Evolutionary conservation across 176 grass and related monocot genomes (phyloP).

Genomic region (Alloteropsis semialata): DNA sequence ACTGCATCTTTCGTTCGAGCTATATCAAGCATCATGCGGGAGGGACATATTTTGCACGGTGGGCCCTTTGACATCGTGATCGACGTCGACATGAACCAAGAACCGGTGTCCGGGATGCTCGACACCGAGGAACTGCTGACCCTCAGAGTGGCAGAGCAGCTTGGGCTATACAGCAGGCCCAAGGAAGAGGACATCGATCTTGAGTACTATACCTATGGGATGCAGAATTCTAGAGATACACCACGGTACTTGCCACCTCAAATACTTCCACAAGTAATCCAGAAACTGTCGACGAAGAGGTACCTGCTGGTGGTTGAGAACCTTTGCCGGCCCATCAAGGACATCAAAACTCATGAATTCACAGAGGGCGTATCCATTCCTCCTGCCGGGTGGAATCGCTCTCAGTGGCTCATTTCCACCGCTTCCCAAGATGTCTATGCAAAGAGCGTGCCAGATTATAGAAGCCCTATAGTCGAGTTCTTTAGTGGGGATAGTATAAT

Average conservation of each 20-base stretch:
- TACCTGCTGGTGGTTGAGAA: conserved; percentile 5
- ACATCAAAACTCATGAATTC: fast-evolving
- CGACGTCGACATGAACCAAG: neutral
- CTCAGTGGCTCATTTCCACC: neutral
- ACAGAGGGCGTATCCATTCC: fast-evolving
- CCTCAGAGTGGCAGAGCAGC: neutral
- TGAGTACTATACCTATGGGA: neutral
- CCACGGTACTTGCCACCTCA: no score
- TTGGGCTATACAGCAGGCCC: neutral
- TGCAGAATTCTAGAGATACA: no score
- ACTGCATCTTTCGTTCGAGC: neutral
- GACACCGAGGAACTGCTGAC: neutral
- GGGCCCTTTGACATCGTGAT: neutral
- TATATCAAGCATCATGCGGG: neutral
- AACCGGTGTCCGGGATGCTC: fast-evolving
- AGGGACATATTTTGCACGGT: no score
- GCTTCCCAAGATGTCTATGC: neutral
- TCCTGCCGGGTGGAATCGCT: fast-evolving
- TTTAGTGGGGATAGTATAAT: neutral
- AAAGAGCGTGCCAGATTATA: neutral
- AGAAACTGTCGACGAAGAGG: fast-evolving
- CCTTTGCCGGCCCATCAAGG: neutral
- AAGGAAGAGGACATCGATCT: neutral
- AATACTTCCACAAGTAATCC: fast-evolving
- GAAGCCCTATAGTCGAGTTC: fast-evolving